Conservation (phyloP, 345 rosid genomes). For the Cardamine resedifolia region DNA sequence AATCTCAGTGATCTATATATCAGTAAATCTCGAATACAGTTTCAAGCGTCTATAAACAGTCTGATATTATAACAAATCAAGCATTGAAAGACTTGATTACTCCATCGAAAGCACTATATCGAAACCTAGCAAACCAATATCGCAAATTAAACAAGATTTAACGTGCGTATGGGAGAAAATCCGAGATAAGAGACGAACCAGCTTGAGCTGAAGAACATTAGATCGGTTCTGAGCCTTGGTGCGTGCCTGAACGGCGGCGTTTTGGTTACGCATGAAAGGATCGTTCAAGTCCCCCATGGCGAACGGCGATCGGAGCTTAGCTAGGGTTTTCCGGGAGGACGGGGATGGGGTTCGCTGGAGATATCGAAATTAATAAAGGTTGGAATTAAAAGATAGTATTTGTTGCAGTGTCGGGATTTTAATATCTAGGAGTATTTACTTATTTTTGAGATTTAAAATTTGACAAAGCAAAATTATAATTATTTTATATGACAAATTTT, state of each 20-base stretch:
- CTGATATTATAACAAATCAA: not conserved
- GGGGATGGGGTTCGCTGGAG: conserved; percentile 1
- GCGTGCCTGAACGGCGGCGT: conserved; percentile 79
- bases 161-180: not conserved
- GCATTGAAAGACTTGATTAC: not conserved
- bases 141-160: not conserved
- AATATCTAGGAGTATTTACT: not conserved
- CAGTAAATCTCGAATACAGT: not conserved
- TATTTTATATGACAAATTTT: not conserved
- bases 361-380: not conserved
- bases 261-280: conserved; percentile 83
- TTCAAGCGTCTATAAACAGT: not conserved
- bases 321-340: conserved; percentile 37
- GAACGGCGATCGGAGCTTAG: conserved; percentile 22
- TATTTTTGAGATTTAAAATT: not conserved
- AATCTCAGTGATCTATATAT: not conserved
- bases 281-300: conserved; percentile 78
- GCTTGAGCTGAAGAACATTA: conserved; percentile 94
- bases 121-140: conserved; percentile 7
- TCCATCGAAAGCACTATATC: not conserved
- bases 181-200: conserved; percentile 47
- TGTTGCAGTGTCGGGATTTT: not conserved
- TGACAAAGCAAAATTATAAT: not conserved
- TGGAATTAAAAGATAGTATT: not conserved
- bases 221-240: conserved; percentile 89